Conservation (phyloP, 2,329 filamentous ascomycete genomes). For the Aaosphaeria arxii region DNA sequence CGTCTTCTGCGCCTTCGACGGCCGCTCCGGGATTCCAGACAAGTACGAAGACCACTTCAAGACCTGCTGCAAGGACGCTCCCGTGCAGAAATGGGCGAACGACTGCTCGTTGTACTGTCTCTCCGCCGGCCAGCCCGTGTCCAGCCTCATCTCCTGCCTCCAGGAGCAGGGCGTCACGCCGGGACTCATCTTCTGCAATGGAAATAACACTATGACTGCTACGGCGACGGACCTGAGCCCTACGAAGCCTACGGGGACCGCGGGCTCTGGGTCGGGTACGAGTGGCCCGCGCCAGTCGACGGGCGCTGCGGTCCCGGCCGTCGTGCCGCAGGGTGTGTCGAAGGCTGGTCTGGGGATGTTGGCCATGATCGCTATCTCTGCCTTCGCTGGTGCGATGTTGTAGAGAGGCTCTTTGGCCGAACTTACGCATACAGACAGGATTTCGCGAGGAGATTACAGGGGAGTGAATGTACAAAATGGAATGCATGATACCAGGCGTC, state of each 20-base stretch:
- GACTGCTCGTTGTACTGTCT: conserved; percentile 31
- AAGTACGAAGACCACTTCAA: conserved; percentile 22
- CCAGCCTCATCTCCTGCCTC: conserved; percentile 25
- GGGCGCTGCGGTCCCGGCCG: conserved; percentile 14
- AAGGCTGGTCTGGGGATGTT: conserved; percentile 28
- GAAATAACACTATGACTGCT: conserved; percentile 22
- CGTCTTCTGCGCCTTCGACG: conserved; percentile 23
- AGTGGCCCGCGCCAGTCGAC: conserved; percentile 5
- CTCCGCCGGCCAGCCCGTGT: conserved; percentile 20
- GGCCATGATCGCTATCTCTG: conserved; percentile 23
- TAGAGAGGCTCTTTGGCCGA: conserved; percentile 3
- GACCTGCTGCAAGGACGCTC: conserved; percentile 29
- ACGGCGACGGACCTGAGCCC: conserved; percentile 12
- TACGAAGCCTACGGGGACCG: conserved; percentile 2
- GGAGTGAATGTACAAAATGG: too few species aligned
- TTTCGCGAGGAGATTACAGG: too few species aligned
- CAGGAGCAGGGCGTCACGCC: conserved; percentile 22
- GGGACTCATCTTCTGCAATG: conserved; percentile 21
- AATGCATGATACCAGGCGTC: not conserved
- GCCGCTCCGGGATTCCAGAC: conserved; percentile 12
- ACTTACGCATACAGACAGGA: too few species aligned
- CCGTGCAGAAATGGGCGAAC: conserved; percentile 26
- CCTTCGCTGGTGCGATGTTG: conserved; percentile 24
- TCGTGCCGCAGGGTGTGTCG: conserved; percentile 14
- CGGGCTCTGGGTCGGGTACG: conserved; percentile 9